phyloP scores from a whole-genome alignment of 2,329 filamentous ascomycete genomes.

The Diplodia intermedia region DNA sequence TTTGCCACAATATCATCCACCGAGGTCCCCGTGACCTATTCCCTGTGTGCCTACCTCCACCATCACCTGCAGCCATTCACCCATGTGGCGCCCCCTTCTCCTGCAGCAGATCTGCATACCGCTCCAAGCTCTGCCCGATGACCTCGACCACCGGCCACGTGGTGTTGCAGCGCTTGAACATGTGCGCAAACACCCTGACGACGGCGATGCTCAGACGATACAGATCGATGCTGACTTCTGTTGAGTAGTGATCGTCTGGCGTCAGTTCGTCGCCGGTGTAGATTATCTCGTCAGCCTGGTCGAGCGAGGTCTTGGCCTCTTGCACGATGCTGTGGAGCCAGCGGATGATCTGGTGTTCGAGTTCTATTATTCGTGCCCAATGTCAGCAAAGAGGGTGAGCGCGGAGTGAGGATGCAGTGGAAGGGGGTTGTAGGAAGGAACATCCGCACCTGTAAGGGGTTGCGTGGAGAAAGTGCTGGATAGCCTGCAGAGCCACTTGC shows the following conservation, averaged over 20 bases:
- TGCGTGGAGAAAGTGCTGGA: slow-evolving; percentile 12
- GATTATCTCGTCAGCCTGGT: slow-evolving; percentile 12
- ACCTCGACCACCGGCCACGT: slow-evolving; percentile 18
- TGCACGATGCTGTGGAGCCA: slow-evolving; percentile 17
- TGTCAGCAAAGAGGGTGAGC: background rate
- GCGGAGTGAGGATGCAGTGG: background rate
- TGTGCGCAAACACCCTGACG: slow-evolving; percentile 16
- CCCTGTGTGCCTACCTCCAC: too few relatives aligned
- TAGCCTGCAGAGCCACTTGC: slow-evolving; percentile 16
- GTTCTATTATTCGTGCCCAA: background rate
- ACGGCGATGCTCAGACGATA: slow-evolving; percentile 20
- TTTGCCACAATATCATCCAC: too few relatives aligned
- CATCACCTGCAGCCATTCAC: background rate
- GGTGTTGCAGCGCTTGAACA: slow-evolving; percentile 17
- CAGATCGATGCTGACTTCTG: slow-evolving; percentile 2
- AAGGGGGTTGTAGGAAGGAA: background rate
- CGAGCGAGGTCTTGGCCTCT: slow-evolving; percentile 22
- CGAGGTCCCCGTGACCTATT: too few relatives aligned
- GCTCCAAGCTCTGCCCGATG: slow-evolving; percentile 17
- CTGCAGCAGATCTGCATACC: slow-evolving; percentile 16
- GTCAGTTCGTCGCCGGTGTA: slow-evolving; percentile 8
- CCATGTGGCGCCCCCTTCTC: background rate
- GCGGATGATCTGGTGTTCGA: slow-evolving; percentile 12
- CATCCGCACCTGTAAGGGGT: slow-evolving; percentile 22
- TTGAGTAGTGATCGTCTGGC: background rate